phyloP scores from a whole-genome alignment of 2,329 filamentous ascomycete species.

The Podosphaera fusca region DNA sequence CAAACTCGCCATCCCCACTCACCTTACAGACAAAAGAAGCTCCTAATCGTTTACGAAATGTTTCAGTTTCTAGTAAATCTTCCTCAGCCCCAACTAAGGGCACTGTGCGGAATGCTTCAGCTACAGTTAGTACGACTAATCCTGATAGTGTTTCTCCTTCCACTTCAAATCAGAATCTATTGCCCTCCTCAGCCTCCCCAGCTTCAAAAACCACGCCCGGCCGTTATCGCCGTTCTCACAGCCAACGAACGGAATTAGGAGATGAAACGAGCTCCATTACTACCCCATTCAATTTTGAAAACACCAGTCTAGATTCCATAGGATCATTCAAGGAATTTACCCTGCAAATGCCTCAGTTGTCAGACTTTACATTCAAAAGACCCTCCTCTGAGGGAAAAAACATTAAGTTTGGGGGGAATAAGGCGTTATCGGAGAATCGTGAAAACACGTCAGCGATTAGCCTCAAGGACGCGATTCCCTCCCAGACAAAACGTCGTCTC shows the following conservation, averaged over 20 bases:
- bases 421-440: constrained; percentile 50
- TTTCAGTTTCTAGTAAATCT: not conserved
- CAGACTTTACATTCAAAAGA: constrained; percentile 1
- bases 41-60: not conserved
- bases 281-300: not conserved
- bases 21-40: not conserved
- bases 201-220: constrained; percentile 50
- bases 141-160: not conserved
- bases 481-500: constrained; percentile 12
- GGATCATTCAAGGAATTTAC: constrained; percentile 8
- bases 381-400: constrained; percentile 36
- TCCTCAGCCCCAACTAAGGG: not conserved
- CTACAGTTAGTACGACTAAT: not conserved
- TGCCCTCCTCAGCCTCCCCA: constrained; percentile 17
- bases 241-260: constrained; percentile 24
- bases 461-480: constrained; percentile 4
- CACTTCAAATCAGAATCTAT: not conserved
- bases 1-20: not conserved
- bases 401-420: constrained; percentile 62
- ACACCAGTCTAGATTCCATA: constrained; percentile 13
- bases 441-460: constrained; percentile 6
- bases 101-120: not conserved
- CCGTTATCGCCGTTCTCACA: constrained; percentile 50
- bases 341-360: constrained; percentile 13
- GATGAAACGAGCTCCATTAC: constrained; percentile 2